Conservation (phyloP, 2,329 filamentous ascomycete species). For the Neonectria neomacrospora region DNA sequence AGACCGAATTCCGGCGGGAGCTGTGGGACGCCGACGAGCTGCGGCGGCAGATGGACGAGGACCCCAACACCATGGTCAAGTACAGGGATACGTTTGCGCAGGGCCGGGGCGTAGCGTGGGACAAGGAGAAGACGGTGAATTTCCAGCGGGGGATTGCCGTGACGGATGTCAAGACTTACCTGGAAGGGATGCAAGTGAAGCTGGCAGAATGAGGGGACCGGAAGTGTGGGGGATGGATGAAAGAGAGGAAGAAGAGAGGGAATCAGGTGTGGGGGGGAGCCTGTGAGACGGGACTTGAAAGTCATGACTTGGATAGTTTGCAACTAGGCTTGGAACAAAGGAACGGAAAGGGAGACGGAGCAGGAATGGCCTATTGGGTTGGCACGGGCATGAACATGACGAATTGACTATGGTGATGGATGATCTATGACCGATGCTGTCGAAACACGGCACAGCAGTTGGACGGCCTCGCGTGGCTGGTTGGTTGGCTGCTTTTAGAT, state of each 20-base stretch:
- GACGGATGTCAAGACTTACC: conserved; percentile 55
- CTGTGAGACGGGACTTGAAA: background rate
- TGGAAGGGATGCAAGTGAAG: conserved; percentile 36
- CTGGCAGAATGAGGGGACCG: background rate
- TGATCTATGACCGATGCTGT: background rate
- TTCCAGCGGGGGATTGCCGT: conserved; percentile 57
- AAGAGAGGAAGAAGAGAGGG: conserved; percentile 17
- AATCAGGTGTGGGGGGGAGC: background rate
- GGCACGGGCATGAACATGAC: conserved; percentile 8
- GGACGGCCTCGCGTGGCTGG: background rate
- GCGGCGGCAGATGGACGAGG: conserved; percentile 55
- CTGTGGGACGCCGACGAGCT: conserved; percentile 61
- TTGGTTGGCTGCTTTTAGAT: background rate
- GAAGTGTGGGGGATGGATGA: background rate
- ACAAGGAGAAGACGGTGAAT: conserved; percentile 64
- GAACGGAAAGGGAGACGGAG: background rate
- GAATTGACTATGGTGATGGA: conserved; percentile 1
- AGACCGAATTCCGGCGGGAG: conserved; percentile 57
- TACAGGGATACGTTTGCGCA: conserved; percentile 71
- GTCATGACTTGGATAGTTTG: background rate
- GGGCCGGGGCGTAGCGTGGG: conserved; percentile 69
- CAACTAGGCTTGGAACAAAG: background rate
- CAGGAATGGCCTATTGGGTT: background rate
- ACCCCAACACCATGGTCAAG: conserved; percentile 65
- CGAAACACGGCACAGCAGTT: conserved; percentile 8